phyloP scores from a whole-genome alignment of 306 rosid genomes.

The Acacia melanoxylon region DNA sequence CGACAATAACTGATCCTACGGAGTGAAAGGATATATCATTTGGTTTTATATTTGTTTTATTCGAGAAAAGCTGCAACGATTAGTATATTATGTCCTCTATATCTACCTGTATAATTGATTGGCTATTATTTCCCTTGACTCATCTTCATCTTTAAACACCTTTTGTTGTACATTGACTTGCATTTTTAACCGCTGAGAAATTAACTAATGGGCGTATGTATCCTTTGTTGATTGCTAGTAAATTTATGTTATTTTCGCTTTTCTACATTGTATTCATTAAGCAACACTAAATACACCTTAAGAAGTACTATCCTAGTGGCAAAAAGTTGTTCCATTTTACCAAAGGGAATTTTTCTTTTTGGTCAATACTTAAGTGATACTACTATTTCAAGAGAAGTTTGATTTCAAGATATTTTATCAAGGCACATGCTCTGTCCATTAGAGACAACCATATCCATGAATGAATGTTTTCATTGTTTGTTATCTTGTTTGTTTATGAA shows the following conservation, averaged over 20 bases:
- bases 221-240: constrained; percentile 10
- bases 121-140: constrained; percentile 26
- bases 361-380: neutral
- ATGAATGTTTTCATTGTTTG: neutral
- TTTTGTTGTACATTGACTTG: constrained; percentile 1
- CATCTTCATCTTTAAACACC: constrained; percentile 1
- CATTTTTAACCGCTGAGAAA: constrained; percentile 8
- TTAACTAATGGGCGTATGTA: constrained; percentile 13
- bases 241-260: constrained; percentile 13
- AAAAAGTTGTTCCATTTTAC: constrained; percentile 1
- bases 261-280: constrained; percentile 4
- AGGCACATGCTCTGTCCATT: neutral
- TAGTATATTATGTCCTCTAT: constrained; percentile 32
- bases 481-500: constrained; percentile 8
- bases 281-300: constrained; percentile 1
- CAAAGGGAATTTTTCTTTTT: too few relatives aligned
- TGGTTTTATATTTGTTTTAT: constrained; percentile 21
- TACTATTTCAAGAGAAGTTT: constrained; percentile 17
- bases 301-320: neutral
- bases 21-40: constrained; percentile 15
- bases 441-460: neutral
- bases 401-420: constrained; percentile 15
- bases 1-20: constrained; percentile 4
- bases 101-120: constrained; percentile 25
- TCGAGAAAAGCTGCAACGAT: constrained; percentile 25